Base-by-base conservation (phyloP, 805 yeast species). In the Torulaspora gathmanii region DNA sequence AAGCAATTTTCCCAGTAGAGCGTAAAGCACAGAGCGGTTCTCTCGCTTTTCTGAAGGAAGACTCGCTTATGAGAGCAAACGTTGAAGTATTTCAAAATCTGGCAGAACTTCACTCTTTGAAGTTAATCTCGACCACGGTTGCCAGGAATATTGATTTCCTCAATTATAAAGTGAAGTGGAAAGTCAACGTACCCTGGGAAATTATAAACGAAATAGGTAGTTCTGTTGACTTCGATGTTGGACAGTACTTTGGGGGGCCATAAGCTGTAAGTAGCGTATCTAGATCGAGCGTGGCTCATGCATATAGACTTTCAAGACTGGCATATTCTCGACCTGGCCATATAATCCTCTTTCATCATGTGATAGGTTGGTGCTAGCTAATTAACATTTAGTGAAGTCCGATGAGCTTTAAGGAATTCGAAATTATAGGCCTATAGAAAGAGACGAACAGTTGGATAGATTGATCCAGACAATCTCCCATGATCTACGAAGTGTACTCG, bases 141-240 rank as follows among this genome's bases (percentile, higher is more conserved):
- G 48, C 70, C 53, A 52, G 65, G 61, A 66, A 65, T 36, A 58
- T 63, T 11, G 89, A 83, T 56, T 74, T 75, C 19, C 65, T 88
- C 33, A 83, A 79, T 43, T 78, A 88, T 15, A 77, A 78, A 45
- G 76, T 85, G 1, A 78, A 82, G 55, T 89, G 95, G 95, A 82
- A 77, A 58, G 80, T 87, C 49, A 86, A 85, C 56, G 78, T 83
- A 7, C 74, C 79, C 33, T 88, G 87, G 85, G 74, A 74, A 27
- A 72, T 79, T 6, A 75, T 84, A 9, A 73, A 74, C 49, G 71
- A 73, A 38, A 69, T 88, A 30, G 80, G 95, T 0, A 63, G 70
- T 16, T 86, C 83, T 16, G 70, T 89, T 7, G 70, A 76, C 8
- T 79, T 90, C 55, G 86, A 82, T 1, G 70, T 89, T 9, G 78